Evolutionary conservation across 345 rosid genomes (phyloP).

Genomic region (Citrus australasica): DNA sequence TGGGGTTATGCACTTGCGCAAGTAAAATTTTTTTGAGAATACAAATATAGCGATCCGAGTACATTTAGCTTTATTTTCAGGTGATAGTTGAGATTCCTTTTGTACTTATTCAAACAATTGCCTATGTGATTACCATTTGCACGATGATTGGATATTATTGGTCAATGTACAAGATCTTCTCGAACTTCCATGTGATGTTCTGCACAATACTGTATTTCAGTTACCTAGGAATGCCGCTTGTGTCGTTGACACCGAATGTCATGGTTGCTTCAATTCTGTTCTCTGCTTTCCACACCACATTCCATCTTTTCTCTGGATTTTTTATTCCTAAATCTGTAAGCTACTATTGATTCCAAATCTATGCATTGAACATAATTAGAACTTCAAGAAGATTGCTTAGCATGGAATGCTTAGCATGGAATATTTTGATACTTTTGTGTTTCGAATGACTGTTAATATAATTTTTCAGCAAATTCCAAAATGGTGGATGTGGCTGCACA

Average conservation of each 20-base stretch:
- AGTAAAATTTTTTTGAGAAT: neutral
- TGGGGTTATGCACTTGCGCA: conserved; percentile 2
- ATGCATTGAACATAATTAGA: no score
- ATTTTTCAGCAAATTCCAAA: conserved; percentile 13
- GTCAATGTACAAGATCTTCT: conserved; percentile 16
- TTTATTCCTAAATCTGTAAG: conserved; percentile 21
- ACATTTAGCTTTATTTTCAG: no score
- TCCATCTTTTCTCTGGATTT: conserved; percentile 26
- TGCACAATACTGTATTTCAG: neutral
- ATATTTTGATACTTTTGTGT: no score
- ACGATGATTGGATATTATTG: neutral
- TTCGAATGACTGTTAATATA: no score
- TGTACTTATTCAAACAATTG: conserved; percentile 2
- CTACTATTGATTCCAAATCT: neutral
- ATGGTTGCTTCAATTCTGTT: conserved; percentile 17
- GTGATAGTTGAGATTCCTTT: conserved; percentile 15
- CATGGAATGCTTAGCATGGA: no score
- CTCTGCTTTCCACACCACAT: conserved; percentile 15
- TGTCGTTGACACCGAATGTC: conserved; percentile 10
- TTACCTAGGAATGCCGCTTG: conserved; percentile 23
- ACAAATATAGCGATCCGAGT: no score
- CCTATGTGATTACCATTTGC: neutral
- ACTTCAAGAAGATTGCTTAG: no score
- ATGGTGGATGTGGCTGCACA: conserved; percentile 24
- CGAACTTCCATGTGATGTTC: conserved; percentile 18